These are phyloP conservation scores for Xylaria flabelliformis DNA, from an alignment of 495 filamentous ascomycete genomes.

Conservation along the genomic window DNA sequence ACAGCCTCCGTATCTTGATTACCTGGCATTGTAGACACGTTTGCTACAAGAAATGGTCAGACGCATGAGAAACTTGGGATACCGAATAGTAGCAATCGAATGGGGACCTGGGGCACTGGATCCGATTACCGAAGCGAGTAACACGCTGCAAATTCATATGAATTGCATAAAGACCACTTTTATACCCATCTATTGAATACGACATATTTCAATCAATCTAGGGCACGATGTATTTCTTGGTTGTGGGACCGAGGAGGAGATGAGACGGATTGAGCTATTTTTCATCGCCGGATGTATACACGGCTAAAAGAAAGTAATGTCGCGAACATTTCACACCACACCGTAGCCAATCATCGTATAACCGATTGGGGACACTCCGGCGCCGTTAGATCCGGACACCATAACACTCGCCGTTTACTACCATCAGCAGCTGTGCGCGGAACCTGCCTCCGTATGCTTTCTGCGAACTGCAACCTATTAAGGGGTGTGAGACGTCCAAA, in stretches of 20 bases:
- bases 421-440: background rate
- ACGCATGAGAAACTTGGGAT: background rate
- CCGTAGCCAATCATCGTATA: conserved; percentile 4
- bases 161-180: background rate
- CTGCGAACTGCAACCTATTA: too few relatives aligned
- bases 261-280: conserved; percentile 17
- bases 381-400: conserved; percentile 13
- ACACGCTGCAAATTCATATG: background rate
- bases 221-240: background rate
- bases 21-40: background rate
- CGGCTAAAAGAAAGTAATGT: conserved; percentile 12
- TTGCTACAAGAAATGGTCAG: background rate
- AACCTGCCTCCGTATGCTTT: conserved; percentile 14
- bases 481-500: too few relatives aligned
- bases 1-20: background rate
- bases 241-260: background rate
- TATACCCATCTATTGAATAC: background rate
- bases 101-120: background rate
- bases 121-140: background rate
- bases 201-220: background rate
- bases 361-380: background rate
- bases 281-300: conserved; percentile 3
- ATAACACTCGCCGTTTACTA: background rate
- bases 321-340: background rate
- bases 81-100: background rate